phyloP scores from a whole-genome alignment of 192 early-diverging fungal genomes.

The Coemansia guatemalensis region DNA sequence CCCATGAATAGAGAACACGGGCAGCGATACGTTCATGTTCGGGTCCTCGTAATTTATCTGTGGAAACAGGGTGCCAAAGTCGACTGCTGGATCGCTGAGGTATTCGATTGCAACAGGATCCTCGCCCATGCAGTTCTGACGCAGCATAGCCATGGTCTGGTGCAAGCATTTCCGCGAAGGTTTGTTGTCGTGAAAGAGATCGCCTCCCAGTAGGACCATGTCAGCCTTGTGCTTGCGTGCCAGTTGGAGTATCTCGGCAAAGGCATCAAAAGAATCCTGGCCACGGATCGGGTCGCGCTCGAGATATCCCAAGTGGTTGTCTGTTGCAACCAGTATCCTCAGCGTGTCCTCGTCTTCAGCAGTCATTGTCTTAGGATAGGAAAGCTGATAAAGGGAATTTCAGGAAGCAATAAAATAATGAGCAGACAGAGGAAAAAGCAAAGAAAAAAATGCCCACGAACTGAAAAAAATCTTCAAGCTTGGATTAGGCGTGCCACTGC shows the following conservation, averaged over 20 bases:
- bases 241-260: conserved; percentile 85
- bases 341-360: conserved; percentile 22
- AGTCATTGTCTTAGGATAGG: not conserved
- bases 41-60: conserved; percentile 85
- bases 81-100: conserved; percentile 70
- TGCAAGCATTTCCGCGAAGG: conserved; percentile 79
- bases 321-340: conserved; percentile 81
- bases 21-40: conserved; percentile 80
- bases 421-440: not conserved
- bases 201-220: conserved; percentile 90
- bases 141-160: conserved; percentile 67
- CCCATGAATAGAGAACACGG: conserved; percentile 95
- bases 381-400: not conserved
- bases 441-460: conserved; percentile 1
- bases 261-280: conserved; percentile 80
- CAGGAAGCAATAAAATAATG: conserved; percentile 1
- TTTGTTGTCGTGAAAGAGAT: conserved; percentile 95
- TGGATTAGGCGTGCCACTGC: not conserved
- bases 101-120: conserved; percentile 67
- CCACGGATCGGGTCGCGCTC: conserved; percentile 87
- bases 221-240: conserved; percentile 70
- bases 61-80: conserved; percentile 65
- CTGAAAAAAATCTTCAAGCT: not conserved
- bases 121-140: conserved; percentile 68
- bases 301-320: conserved; percentile 92